Evolutionary conservation across 2,329 filamentous ascomycete genomes (phyloP), one percentile per base, ranked within the genome.

Genomic region (Cordyceps farinosa): DNA sequence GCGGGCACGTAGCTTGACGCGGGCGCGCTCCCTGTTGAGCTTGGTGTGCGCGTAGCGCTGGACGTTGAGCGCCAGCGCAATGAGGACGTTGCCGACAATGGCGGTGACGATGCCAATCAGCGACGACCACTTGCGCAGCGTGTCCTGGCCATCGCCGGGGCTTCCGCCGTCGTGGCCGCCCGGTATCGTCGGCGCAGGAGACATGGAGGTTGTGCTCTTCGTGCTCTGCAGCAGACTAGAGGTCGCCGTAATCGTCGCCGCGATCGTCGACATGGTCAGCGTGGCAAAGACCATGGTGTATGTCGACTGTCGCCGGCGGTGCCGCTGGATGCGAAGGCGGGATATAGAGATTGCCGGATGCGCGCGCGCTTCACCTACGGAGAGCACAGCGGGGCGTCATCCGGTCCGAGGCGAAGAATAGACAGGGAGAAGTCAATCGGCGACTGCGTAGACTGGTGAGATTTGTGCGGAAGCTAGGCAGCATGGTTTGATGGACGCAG

Each of bases 1-100:
- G 67, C 79, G 83, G 10, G 83, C 81, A 53, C 80, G 82, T 65
- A 82, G 80, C 58, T 84, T 82, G 52, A 82, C 78, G 66, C 84
- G 82, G 52, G 84, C 81, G 68, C 84, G 86, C 73, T 93, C 87
- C 69, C 88, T 84, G 66, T 91, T 87, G 66, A 99, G 83, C 63
- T 89, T 86, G 63, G 95, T 91, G 73, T 99, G 95, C 40, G 95
- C 94, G 74, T 98, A 98, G 67, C 95, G 87, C 77, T 99, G 95
- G 56, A 96, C 94, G 73, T 99, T 99, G 65, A 99, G 85, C 13
- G 95, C 95, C 66, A 99, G 87, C 1, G 94, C 96, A 68, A 99
- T 98, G 60, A 99, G 84, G 40, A 97, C 81, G 71, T 99, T 99
- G 62, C 95, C 95, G 58, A 90, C 84, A 71, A 99, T 96, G 57